phyloP scores from a whole-genome alignment of 2,329 filamentous ascomycete species.

The Albophoma yamanashiensis region DNA sequence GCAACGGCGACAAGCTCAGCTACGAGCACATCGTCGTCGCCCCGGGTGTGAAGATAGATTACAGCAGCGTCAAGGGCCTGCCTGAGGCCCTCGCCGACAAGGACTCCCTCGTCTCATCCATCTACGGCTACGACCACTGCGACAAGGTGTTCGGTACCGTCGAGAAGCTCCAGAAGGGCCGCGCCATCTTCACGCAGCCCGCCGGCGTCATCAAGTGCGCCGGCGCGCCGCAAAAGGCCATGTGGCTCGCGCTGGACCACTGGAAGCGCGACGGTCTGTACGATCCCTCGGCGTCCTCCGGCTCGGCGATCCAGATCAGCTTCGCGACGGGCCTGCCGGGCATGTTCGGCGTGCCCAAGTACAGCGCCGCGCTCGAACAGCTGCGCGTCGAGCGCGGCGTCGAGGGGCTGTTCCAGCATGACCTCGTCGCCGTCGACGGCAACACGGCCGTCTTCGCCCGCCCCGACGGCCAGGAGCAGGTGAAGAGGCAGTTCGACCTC shows the following conservation, averaged over 20 bases:
- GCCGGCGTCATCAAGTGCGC: conserved; percentile 49
- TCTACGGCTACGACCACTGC: conserved; percentile 45
- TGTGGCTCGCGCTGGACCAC: conserved; percentile 51
- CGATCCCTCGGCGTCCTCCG: conserved; percentile 21
- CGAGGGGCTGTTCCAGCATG: conserved; percentile 48
- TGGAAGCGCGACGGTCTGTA: conserved; percentile 46
- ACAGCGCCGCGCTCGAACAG: conserved; percentile 40
- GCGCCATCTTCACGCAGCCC: conserved; percentile 49
- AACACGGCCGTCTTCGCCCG: conserved; percentile 39
- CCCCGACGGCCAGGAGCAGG: conserved; percentile 28
- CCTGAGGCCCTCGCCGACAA: conserved; percentile 41
- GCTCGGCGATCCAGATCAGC: conserved; percentile 36
- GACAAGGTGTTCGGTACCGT: conserved; percentile 42
- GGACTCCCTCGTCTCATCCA: conserved; percentile 38
- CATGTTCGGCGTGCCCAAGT: conserved; percentile 54
- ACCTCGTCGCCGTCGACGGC: conserved; percentile 41
- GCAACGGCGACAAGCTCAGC: conserved; percentile 41
- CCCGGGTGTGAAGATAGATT: conserved; percentile 44
- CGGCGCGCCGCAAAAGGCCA: conserved; percentile 49
- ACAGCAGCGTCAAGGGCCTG: conserved; percentile 41
- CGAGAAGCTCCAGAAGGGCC: conserved; percentile 34
- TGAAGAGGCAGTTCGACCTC: conserved; percentile 40
- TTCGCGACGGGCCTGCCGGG: conserved; percentile 44
- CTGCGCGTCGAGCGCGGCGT: conserved; percentile 43
- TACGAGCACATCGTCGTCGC: conserved; percentile 57